phyloP scores from a whole-genome alignment of 495 filamentous ascomycete genomes.

The Lasiosphaeris hirsuta region DNA sequence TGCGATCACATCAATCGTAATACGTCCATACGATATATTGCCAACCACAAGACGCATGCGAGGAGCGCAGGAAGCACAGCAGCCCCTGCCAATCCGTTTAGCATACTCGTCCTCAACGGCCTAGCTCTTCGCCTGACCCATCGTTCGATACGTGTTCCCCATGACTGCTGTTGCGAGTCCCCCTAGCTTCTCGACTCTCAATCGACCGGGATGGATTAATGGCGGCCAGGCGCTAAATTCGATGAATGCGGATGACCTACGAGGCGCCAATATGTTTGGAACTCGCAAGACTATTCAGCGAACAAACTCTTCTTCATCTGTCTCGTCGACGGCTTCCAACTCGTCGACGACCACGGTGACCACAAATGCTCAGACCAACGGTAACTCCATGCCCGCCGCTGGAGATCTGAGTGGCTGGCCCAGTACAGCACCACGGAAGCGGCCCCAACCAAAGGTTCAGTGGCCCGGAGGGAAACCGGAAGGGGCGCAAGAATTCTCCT shows the following conservation, averaged over 20 bases:
- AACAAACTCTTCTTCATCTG: slow-evolving; percentile 83
- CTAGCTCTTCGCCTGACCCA: slow-evolving; percentile 16
- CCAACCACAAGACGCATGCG: slow-evolving; percentile 14
- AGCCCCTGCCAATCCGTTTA: slow-evolving; percentile 18
- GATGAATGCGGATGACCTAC: slow-evolving; percentile 82
- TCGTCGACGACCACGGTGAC: slow-evolving; percentile 59
- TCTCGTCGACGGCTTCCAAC: slow-evolving; percentile 64
- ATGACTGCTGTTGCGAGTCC: slow-evolving; percentile 99
- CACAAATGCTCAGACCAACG: slow-evolving; percentile 31
- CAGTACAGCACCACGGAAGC: slow-evolving; percentile 61
- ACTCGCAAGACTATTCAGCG: slow-evolving; percentile 80
- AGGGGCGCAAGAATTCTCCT: slow-evolving; percentile 41
- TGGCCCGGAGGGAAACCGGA: slow-evolving; percentile 61
- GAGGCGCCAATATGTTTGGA: slow-evolving; percentile 72
- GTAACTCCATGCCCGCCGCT: slow-evolving; percentile 34
- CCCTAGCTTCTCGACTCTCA: slow-evolving; percentile 74
- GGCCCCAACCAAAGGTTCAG: slow-evolving; percentile 59
- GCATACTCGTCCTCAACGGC: slow-evolving; percentile 40
- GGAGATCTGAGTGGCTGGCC: slow-evolving; percentile 47
- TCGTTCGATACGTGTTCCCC: slow-evolving; percentile 27
- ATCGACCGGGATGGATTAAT: slow-evolving; percentile 67
- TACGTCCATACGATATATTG: slow-evolving; percentile 1
- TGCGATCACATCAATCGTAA: slow-evolving; percentile 11
- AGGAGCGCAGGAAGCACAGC: slow-evolving; percentile 10
- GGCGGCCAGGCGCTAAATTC: slow-evolving; percentile 71